Base-by-base conservation (phyloP, 202 grass and related monocot species). In the Brachypodium distachyon region DNA sequence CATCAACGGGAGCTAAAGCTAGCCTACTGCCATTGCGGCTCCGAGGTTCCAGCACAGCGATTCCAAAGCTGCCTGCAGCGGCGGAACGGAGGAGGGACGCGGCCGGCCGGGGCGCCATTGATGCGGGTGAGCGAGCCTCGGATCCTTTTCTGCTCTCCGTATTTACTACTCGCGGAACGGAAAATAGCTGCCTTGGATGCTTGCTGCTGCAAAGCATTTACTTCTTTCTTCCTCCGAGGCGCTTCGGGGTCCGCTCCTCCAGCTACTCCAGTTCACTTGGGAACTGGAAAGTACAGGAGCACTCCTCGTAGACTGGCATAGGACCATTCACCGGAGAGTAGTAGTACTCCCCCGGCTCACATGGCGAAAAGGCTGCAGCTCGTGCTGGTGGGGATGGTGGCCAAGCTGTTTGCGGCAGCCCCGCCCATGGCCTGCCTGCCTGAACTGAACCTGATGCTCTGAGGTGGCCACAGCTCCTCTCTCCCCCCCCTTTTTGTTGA, bases 161-260 rank as follows among this genome's bases (percentile, higher is more conserved):
- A 68, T 68, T 3, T 70, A 70, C 51, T 33, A 67, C 36, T 67
- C 14, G 22, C 23, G 18, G 16, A 22, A 16, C 28, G 28, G 56
- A 78, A 83, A 54, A 74, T 53, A 13, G 43, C 1, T 13, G 81
- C 81, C 26, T 84, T 81, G 81, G 81, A 88, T 88, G 23, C 86
- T 58, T 31, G 55, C 41, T 68, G 41, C 65, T n/a, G n/a, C n/a
- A n/a, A 41, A 29, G 41, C 75, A 70, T 75, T 77, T 69, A 82
- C 33, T 69, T 57, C 29, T 47, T 69, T 57, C 29, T 76, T 60
- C 10, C 7, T 31, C 67, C 79, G 49, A 73, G 9, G 74, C 74
- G 3, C 39, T 58, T 44, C 28, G 51, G 18, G 22, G 12, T 12
- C 7, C 22, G 16, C 69, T 37, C 14, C 53, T 2, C 18, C 39